Evolutionary conservation across 768 basidiomycete species (phyloP).

Genomic region (Hypholoma fasciculare): DNA sequence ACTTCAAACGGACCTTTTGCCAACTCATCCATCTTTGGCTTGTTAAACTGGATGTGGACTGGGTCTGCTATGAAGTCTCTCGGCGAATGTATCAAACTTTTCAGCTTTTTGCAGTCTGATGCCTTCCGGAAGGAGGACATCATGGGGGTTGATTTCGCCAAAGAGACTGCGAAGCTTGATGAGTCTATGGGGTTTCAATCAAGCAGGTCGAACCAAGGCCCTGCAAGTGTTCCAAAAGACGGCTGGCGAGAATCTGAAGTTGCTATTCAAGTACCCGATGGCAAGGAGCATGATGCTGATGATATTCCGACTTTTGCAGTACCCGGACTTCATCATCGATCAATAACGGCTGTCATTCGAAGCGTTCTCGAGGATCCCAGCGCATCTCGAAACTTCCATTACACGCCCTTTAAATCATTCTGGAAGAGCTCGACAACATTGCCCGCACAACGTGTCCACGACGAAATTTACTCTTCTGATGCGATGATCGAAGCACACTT

Average conservation of each 20-base stretch:
- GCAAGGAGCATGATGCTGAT: too few relatives aligned
- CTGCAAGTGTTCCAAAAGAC: slow-evolving; percentile 6
- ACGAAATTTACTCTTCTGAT: slow-evolving; percentile 25
- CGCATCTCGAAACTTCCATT: slow-evolving; percentile 17
- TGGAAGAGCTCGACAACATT: slow-evolving; percentile 17
- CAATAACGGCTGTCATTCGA: background rate
- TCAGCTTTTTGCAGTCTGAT: too few relatives aligned
- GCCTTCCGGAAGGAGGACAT: too few relatives aligned
- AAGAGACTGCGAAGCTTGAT: slow-evolving; percentile 17
- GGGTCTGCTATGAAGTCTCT: too few relatives aligned
- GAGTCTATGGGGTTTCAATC: background rate
- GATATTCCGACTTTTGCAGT: too few relatives aligned
- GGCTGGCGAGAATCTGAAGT: background rate
- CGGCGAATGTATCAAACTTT: too few relatives aligned
- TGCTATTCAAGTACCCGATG: slow-evolving; percentile 2
- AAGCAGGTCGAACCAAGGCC: slow-evolving; percentile 2
- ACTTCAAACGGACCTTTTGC: too few relatives aligned
- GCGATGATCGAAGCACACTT: slow-evolving; percentile 21
- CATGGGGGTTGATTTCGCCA: slow-evolving; percentile 13
- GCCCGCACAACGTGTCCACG: slow-evolving; percentile 18
- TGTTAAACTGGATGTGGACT: too few relatives aligned
- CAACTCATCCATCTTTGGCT: too few relatives aligned
- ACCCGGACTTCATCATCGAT: too few relatives aligned
- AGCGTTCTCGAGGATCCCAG: background rate
- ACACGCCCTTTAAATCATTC: too few relatives aligned